phyloP scores from a whole-genome alignment of 1,284 basidiomycete species.

The Stygiomarasmius scandens region DNA sequence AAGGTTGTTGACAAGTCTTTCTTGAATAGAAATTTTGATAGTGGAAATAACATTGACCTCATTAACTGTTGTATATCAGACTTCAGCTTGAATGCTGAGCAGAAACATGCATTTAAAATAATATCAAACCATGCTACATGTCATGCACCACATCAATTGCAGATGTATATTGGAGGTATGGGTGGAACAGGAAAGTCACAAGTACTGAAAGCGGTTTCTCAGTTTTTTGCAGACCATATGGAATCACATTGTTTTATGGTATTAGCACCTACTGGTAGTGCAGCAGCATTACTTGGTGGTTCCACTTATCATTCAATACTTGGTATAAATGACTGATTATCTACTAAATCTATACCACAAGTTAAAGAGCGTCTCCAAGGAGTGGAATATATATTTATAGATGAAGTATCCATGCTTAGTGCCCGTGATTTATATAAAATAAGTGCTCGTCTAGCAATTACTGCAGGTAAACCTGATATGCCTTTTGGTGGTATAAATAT shows the following conservation, averaged over 20 bases:
- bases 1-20: slow-evolving; percentile 18
- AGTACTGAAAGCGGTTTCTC: slow-evolving; percentile 38
- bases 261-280: slow-evolving; percentile 36
- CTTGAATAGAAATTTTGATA: slow-evolving; percentile 2
- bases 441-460: slow-evolving; percentile 11
- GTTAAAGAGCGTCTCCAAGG: slow-evolving; percentile 9
- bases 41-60: not conserved
- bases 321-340: slow-evolving; percentile 18
- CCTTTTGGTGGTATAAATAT: slow-evolving; percentile 26
- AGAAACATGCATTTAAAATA: slow-evolving; percentile 30
- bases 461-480: not conserved
- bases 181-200: slow-evolving; percentile 39
- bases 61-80: slow-evolving; percentile 13
- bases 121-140: slow-evolving; percentile 26
- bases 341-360: not conserved
- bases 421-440: slow-evolving; percentile 24
- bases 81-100: slow-evolving; percentile 29
- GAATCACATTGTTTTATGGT: slow-evolving; percentile 30
- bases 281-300: slow-evolving; percentile 29
- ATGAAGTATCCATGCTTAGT: slow-evolving; percentile 31
- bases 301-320: slow-evolving; percentile 31
- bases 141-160: slow-evolving; percentile 13
- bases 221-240: slow-evolving; percentile 27
- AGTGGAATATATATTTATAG: slow-evolving; percentile 32
- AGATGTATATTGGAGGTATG: slow-evolving; percentile 14